phyloP scores from a whole-genome alignment of 495 filamentous ascomycete species.

The Chaetomium cochliodes region DNA sequence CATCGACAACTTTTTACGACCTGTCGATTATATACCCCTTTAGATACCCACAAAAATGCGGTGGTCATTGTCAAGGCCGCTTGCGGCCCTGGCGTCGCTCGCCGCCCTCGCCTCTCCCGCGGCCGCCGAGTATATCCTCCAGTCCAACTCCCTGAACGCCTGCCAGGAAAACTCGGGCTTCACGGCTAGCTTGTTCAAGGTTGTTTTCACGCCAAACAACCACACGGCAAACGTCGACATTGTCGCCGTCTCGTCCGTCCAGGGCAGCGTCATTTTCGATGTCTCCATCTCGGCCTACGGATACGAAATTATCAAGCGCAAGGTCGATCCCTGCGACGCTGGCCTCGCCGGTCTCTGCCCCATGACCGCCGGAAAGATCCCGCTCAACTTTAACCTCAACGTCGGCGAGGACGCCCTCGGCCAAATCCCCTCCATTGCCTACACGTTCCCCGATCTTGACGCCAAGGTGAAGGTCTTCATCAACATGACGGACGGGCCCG shows the following conservation, averaged over 20 bases:
- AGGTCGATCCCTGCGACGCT: conserved; percentile 72
- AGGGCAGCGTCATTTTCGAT: conserved; percentile 78
- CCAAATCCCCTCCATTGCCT: conserved; percentile 80
- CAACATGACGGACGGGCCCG: conserved; percentile 56
- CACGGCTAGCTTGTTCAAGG: conserved; percentile 77
- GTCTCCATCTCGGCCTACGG: conserved; percentile 81
- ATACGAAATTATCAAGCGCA: conserved; percentile 61
- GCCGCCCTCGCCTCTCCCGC: conserved; percentile 29
- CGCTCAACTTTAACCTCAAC: conserved; percentile 69
- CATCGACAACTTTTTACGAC: not conserved
- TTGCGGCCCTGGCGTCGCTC: conserved; percentile 41
- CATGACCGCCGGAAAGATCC: conserved; percentile 84
- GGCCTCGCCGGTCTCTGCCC: conserved; percentile 80
- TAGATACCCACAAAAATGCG: conserved; percentile 34
- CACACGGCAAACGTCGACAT: conserved; percentile 70
- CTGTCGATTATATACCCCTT: not conserved
- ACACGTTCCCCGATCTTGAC: conserved; percentile 89
- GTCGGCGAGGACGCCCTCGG: conserved; percentile 56
- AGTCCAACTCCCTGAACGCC: conserved; percentile 72
- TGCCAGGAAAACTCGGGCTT: conserved; percentile 79
- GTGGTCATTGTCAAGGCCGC: conserved; percentile 36
- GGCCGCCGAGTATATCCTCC: conserved; percentile 46
- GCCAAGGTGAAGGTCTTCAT: conserved; percentile 78
- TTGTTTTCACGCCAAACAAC: conserved; percentile 75
- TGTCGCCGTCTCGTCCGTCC: conserved; percentile 78